These are phyloP conservation scores for Fusarium caatingaense DNA, from an alignment of 2,329 filamentous ascomycete genomes.

Conservation along the genomic window DNA sequence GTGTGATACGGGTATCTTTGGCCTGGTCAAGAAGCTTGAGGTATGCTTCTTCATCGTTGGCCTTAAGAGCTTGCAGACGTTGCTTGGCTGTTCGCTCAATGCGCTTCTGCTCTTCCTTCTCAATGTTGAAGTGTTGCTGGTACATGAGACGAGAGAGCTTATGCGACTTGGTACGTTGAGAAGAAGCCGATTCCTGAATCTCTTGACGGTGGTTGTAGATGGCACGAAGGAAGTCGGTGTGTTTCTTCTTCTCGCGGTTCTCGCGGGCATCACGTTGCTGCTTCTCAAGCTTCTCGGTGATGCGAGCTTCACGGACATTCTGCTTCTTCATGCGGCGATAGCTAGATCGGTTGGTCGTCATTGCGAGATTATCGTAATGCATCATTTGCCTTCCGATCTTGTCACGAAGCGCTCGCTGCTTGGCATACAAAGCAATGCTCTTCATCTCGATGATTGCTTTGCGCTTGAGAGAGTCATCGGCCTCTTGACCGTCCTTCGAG, in stretches of 20 bases:
- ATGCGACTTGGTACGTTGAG: slow-evolving; percentile 79
- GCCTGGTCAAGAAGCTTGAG: slow-evolving; percentile 97
- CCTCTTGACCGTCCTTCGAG: slow-evolving; percentile 71
- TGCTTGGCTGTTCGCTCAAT: slow-evolving; percentile 98
- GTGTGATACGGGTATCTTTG: slow-evolving; percentile 99
- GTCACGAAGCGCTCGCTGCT: slow-evolving; percentile 87
- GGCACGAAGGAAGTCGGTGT: slow-evolving; percentile 88
- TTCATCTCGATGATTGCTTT: slow-evolving; percentile 97
- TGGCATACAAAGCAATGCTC: slow-evolving; percentile 85
- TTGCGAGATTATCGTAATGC: slow-evolving; percentile 93
- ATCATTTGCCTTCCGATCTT: slow-evolving; percentile 93
- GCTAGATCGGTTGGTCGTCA: slow-evolving; percentile 92
- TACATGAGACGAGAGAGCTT: slow-evolving; percentile 93
- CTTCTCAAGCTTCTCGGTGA: slow-evolving; percentile 99
- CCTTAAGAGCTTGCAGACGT: slow-evolving; percentile 97
- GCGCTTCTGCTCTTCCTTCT: slow-evolving; percentile 99
- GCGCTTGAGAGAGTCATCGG: slow-evolving; percentile 85
- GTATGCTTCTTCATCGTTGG: slow-evolving; percentile 99
- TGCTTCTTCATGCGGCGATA: slow-evolving; percentile 98
- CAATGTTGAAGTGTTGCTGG: slow-evolving; percentile 91
- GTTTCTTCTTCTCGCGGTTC: slow-evolving; percentile 97
- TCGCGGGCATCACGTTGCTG: slow-evolving; percentile 97
- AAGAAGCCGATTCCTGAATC: slow-evolving; percentile 73
- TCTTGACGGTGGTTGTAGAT: slow-evolving; percentile 86
- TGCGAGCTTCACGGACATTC: slow-evolving; percentile 91